Conservation (phyloP, 2,329 filamentous ascomycete genomes). For the Colletotrichum sp. region DNA sequence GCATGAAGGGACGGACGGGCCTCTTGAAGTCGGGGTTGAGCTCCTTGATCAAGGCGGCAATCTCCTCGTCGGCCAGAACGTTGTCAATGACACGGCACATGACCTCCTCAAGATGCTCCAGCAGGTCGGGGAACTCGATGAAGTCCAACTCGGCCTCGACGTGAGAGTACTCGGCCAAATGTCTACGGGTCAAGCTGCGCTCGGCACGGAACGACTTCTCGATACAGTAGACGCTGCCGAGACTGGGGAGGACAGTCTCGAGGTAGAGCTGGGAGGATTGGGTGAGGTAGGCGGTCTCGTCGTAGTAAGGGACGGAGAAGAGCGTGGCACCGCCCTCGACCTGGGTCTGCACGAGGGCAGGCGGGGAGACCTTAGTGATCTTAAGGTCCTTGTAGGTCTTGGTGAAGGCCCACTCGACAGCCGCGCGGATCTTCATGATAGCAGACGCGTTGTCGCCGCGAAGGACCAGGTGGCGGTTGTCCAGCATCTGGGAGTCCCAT, state of each 20-base stretch:
- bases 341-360: constrained; percentile 92
- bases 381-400: constrained; percentile 77
- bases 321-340: constrained; percentile 92
- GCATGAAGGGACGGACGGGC: constrained; percentile 85
- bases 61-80: constrained; percentile 74
- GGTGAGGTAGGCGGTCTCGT: constrained; percentile 89
- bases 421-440: constrained; percentile 85
- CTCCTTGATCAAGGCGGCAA: constrained; percentile 76
- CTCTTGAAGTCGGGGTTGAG: constrained; percentile 91
- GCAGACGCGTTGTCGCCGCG: constrained; percentile 85
- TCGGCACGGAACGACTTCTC: constrained; percentile 99
- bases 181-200: constrained; percentile 91
- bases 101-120: constrained; percentile 84
- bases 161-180: constrained; percentile 96
- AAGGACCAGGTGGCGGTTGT: constrained; percentile 84
- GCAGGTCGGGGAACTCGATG: constrained; percentile 88
- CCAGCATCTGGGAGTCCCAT: constrained; percentile 70
- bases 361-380: constrained; percentile 84
- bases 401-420: constrained; percentile 82
- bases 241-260: constrained; percentile 87
- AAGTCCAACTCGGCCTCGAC: constrained; percentile 97
- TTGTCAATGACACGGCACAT: constrained; percentile 86
- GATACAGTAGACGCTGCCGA: constrained; percentile 97
- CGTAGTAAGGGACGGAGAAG: constrained; percentile 89
- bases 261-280: constrained; percentile 98